Base-by-base conservation (phyloP, 2,329 filamentous ascomycete species). In the Botrytis fabae region DNA sequence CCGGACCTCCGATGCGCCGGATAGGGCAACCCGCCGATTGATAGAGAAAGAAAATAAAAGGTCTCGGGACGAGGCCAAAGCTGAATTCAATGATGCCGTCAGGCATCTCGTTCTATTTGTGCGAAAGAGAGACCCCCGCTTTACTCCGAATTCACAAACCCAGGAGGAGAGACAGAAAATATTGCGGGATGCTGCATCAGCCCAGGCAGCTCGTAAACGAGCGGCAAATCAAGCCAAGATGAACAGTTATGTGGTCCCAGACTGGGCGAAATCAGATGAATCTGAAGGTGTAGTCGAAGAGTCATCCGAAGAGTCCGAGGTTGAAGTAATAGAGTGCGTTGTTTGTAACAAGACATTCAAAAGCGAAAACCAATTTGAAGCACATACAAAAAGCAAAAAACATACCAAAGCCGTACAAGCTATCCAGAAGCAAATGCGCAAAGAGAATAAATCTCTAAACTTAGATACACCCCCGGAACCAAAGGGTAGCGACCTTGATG, bases 31-130 rank as follows among this genome's bases (percentile, higher is more conserved):
- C 25, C 90, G 95, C 69, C 89, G 96, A 46, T 79, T 93, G 57
- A 97, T 98, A 91, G 96, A 98, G 80, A 98, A 97, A 82, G 95
- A 98, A 81, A 99, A 99, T 82, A 93, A 91, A 78, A 92, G 92
- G 76, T 83, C 92, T 38, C 89, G 96, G 70, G 95, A 98, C 32
- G 92, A 95, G 70, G 94, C 90, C 4, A 89, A 92, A 18, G 89
- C 92, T 72, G 93, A 97, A 76, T 98, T 97, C 84, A 98, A 98
- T 82, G 94, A 97, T 74, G 92, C 94, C 4, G 94, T 99, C 44
- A 86, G 93, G 73, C 93, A 94, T 10, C 86, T 99, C 20, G 92
- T 98, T 3, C 87, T 90, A 2, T 98, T 98, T 82, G 92, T 95
- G 25, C 91, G 93, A 76, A 98, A 97, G 83, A 89, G 96, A 48